Percentiles rank a stretch among this genome's conserved stretches.
Evolutionary conservation across 1,139 yeast species (phyloP).

Genomic region (Martiniozyma asiatica): DNA sequence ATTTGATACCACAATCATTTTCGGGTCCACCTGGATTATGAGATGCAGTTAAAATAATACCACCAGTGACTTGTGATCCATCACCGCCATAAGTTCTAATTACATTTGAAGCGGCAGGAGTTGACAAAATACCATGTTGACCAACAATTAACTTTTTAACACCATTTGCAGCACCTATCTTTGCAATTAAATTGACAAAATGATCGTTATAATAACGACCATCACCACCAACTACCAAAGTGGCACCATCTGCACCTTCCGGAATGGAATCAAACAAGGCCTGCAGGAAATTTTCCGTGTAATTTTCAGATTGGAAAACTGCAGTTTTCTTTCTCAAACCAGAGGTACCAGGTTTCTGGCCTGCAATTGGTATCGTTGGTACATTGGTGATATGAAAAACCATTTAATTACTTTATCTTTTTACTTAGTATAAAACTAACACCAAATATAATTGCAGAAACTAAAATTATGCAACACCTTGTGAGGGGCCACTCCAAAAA

Average conservation of each 20-base stretch:
- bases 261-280: constrained; percentile 80
- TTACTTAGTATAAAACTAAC: no score
- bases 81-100: constrained; percentile 48
- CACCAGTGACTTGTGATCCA: constrained; percentile 64
- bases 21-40: constrained; percentile 99
- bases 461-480: no score
- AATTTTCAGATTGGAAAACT: constrained; percentile 69
- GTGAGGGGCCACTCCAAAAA: no score
- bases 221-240: constrained; percentile 91
- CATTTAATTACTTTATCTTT: no score
- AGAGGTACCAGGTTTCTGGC: constrained; percentile 97
- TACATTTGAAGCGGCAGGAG: constrained; percentile 92
- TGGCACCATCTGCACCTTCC: constrained; percentile 65
- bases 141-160: constrained; percentile 79
- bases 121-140: constrained; percentile 75
- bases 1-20: constrained; percentile 90
- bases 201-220: constrained; percentile 84
- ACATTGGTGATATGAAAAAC: constrained; percentile 16
- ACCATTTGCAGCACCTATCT: constrained; percentile 86
- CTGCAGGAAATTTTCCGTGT: constrained; percentile 91
- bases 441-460: no score
- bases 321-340: constrained; percentile 87
- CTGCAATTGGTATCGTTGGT: constrained; percentile 66
- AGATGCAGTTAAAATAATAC: constrained; percentile 90
- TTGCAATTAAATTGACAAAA: constrained; percentile 70